Base-by-base conservation (phyloP, 2,329 filamentous ascomycete genomes). In the Aspergillus spinulosporus region DNA sequence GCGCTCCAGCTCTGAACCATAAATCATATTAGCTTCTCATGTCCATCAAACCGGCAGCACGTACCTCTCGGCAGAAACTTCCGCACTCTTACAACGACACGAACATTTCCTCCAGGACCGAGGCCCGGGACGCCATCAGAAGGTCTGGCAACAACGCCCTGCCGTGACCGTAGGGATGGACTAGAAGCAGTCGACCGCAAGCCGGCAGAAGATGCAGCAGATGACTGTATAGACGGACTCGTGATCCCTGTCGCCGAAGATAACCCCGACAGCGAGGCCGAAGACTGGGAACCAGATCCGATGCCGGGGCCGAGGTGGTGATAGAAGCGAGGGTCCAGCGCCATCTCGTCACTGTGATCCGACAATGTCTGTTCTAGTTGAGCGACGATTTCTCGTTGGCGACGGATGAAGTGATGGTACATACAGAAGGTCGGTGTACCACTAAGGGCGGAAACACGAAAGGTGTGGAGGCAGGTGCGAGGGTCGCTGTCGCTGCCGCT, bases 11-110 rank as follows among this genome's bases (percentile, higher is more conserved):
- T 99, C 94, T 97, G 69, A 49, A 15, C 45, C 36, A 32, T 55
- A 15, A 5, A 29, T n/a, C 11, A 21, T 11, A 44, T 40, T 47
- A 48, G 42, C 28, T 21, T 21, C 14, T 36, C 31, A 9, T 32
- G n/a, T 31, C 9, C 14, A 43, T 8, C 46, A 21, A 28, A 7
- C 9, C 14, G 14, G 15, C 2, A 4, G 7, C 11, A 6, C 8
- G 40, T 77, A 92, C 90, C 90, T 85, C 90, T 78, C 47, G 85
- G 88, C 58, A 94, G 78, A 77, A 93, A 93, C 1, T 85, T 89
- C 68, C 90, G 81, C 54, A 93, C 89, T 70, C 90, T 82, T 58
- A 94, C 90, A 31, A 93, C 90, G 29, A 94, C 90, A 65, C 86
- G 83, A 58, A 94, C 90, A 74, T 94, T 94, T 56, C 88, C 89